phyloP scores from a whole-genome alignment of 441 rosid genomes.

The Rhodomyrtus psidioides region DNA sequence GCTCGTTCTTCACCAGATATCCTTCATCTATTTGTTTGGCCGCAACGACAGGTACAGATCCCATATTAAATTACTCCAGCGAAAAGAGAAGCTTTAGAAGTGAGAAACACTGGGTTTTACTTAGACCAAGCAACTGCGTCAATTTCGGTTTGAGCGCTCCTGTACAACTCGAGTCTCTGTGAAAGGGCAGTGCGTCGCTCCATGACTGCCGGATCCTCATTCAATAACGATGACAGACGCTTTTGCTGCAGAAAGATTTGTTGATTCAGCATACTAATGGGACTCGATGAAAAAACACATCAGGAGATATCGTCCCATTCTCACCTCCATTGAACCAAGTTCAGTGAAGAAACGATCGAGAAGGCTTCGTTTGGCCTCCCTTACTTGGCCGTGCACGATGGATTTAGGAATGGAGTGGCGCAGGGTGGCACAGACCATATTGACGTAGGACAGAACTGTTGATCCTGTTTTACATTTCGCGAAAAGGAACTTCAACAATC shows the following conservation, averaged over 20 bases:
- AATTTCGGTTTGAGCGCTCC: conserved; percentile 83
- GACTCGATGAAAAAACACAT: neutral
- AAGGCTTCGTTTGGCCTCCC: conserved; percentile 86
- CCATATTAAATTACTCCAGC: neutral
- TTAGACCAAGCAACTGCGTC: conserved; percentile 94
- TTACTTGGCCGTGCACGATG: conserved; percentile 86
- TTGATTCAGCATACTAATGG: neutral
- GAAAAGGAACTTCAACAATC: neutral
- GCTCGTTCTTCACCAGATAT: neutral
- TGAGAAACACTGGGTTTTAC: conserved; percentile 17
- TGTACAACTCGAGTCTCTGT: conserved; percentile 78
- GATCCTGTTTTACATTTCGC: conserved; percentile 42
- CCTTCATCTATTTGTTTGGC: neutral
- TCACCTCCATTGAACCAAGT: conserved; percentile 85
- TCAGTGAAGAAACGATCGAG: conserved; percentile 89
- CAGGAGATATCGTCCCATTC: neutral
- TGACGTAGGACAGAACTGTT: conserved; percentile 80
- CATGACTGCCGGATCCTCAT: conserved; percentile 95
- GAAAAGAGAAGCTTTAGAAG: neutral
- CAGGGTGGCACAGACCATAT: conserved; percentile 77
- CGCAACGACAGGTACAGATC: neutral
- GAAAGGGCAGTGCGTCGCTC: conserved; percentile 77
- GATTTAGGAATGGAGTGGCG: conserved; percentile 93
- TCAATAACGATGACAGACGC: conserved; percentile 64
- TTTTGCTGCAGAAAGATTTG: conserved; percentile 50